Evolutionary conservation across 2,329 filamentous ascomycete genomes (phyloP), one percentile per base, ranked within the genome.

Genomic region (Calonectria leucothoes): DNA sequence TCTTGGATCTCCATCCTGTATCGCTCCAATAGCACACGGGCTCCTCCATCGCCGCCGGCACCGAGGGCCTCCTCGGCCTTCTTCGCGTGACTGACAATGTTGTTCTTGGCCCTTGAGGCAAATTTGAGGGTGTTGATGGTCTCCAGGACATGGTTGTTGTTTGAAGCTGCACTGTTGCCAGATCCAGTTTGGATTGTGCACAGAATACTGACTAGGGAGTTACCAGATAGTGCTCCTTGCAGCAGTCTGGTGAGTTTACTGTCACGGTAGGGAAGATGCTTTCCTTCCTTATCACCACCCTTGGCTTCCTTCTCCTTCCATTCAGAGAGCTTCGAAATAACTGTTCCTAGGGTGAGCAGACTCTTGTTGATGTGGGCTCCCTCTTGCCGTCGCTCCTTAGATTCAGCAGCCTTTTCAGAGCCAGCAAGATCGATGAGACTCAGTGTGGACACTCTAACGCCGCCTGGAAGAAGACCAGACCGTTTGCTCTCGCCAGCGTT

Each of bases 281-380:
- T 98, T 64, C 91, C 93, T 78, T 98, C 94, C 81, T 95, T 96
- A 80, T 97, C 95, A 20, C 86, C 89, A 7, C 89, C 87, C 81
- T 93, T 94, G 66, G 90, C 91, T 71, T 94, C 90, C 83, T 95
- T 96, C 51, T 98, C 94, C 82, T 97, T 98, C 81, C 93, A 92
- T 69, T 95, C 95, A 1, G 96, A 97, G n/a, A 99, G 88, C 76
- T 94, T 94, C 14, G 95, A 94, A 82, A 99, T 98, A 80, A 99
- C 97, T 1, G 95, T 99, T 66, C 97, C 97, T 4, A 99, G 88
- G 0, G 97, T 99, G 72, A 99, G 91, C 81, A 99, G 86, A 83
- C 95, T 98, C 87, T 98, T 98, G 88, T 99, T 99, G 86, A 99
- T 99, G 83, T 99, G 97, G 15, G 96, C 96, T 75, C 97, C 97